A percentile compares a stretch with the other conserved stretches of the same genome.
These are phyloP conservation scores for Ceratobasidium sp. DNA, from an alignment of 1,284 basidiomycete genomes.

Conservation along the genomic window DNA sequence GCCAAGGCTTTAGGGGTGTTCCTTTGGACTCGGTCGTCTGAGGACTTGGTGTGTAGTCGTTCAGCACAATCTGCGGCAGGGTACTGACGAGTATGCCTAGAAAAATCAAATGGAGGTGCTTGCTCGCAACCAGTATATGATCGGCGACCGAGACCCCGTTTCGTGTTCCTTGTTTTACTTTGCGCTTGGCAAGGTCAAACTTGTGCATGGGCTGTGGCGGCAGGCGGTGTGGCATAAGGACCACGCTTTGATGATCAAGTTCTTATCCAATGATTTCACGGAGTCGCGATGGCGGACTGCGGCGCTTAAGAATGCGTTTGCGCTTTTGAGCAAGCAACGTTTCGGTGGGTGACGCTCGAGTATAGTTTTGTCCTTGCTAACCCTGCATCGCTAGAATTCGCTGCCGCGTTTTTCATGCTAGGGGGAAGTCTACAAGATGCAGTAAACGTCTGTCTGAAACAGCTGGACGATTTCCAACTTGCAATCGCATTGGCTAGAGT, in stretches of 20 bases:
- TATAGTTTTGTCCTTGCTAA: constrained; percentile 18
- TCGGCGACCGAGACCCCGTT: constrained; percentile 89
- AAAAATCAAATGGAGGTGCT: constrained; percentile 87
- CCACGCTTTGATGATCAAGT: constrained; percentile 90
- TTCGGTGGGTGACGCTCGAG: constrained; percentile 71
- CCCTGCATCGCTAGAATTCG: constrained; percentile 75
- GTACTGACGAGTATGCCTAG: constrained; percentile 58
- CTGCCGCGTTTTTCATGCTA: constrained; percentile 96
- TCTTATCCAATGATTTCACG: constrained; percentile 91
- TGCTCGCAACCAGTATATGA: constrained; percentile 92
- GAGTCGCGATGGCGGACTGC: constrained; percentile 90
- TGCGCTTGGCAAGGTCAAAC: constrained; percentile 89
- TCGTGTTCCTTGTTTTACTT: constrained; percentile 94
- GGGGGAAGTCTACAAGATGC: constrained; percentile 92
- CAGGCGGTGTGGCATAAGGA: constrained; percentile 96
- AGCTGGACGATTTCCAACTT: constrained; percentile 90
- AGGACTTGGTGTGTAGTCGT: constrained; percentile 72
- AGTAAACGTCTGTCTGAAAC: constrained; percentile 89
- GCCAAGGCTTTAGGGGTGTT: constrained; percentile 88
- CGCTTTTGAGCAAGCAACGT: constrained; percentile 90
- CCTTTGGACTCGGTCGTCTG: constrained; percentile 85
- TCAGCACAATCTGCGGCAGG: neutral
- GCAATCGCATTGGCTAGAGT: constrained; percentile 89
- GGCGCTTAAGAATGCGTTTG: constrained; percentile 97
- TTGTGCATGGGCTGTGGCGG: constrained; percentile 95